Base-by-base conservation (phyloP, 305 asterid species). In the Fraxinus floribunda region DNA sequence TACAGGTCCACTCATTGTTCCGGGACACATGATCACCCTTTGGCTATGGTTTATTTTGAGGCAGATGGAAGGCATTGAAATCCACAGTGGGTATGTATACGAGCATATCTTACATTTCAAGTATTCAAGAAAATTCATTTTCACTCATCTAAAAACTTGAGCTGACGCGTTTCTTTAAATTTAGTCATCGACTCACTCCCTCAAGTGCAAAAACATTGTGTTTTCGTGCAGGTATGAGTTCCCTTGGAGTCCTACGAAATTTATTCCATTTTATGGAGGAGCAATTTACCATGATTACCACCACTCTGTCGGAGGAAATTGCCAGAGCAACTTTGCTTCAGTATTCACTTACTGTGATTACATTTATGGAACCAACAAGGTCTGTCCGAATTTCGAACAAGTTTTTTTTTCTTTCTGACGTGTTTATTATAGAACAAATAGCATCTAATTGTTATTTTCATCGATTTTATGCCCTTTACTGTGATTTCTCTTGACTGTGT, bases 241-340 rank as follows among this genome's bases (percentile, higher is more conserved):
- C 81, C 97, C 96, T 1, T 91, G 98, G 97, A 92, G 90, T 80
- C 95, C 94, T 57, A 81, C 87, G 29, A 92, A 89, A 80, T 85
- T 81, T 57, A 91, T 94, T 41, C 97, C 98, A 8, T 94, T 94
- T 79, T 94, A 91, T 62, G 98, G 97, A 41, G 98, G 97, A 64
- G 92, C 95, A 15, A 83, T 68, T n/a, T 89, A 88, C 87, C 98
- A 94, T 79, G 98, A 94, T 75, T 92, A 94, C 82, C 95, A 93
- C 75, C 97, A 92, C 80, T 90, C 77, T 62, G 98, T 94, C 83
- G 97, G 96, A 32, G 93, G 49, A 30, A 90, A 87, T 80, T 87
- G 96, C 80, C 93, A 90, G 38, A 92, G 93, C 87, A 94, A 94
- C 81, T 92, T 94, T 41, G 95, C 97, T 71, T 91, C 94, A 9